These are phyloP conservation scores for Trichoderma erinaceum DNA, from an alignment of 495 filamentous ascomycete genomes.

Conservation along the genomic window DNA sequence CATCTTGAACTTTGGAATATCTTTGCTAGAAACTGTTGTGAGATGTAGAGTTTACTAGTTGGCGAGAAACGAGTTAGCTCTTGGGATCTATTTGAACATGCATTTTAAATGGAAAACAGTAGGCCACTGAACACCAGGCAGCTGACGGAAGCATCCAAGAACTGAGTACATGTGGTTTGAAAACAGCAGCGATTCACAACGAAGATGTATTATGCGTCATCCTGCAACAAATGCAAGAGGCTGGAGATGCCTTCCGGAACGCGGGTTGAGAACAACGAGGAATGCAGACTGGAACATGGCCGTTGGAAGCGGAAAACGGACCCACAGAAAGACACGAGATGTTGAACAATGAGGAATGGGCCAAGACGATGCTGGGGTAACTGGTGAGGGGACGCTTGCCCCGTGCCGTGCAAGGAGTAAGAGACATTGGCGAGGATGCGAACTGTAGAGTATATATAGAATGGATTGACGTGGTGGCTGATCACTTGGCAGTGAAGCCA, in stretches of 20 bases:
- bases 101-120: background rate
- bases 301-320: background rate
- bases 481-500: background rate
- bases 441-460: background rate
- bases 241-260: background rate
- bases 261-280: background rate
- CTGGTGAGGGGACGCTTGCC: background rate
- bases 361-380: constrained; percentile 5
- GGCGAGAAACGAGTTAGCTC: background rate
- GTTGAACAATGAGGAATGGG: background rate
- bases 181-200: constrained; percentile 5
- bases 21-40: background rate
- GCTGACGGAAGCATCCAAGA: background rate
- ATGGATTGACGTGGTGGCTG: background rate
- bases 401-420: background rate
- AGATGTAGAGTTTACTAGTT: background rate
- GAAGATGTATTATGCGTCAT: background rate
- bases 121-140: background rate
- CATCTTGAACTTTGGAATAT: constrained; percentile 49
- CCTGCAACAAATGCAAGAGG: background rate
- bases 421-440: background rate
- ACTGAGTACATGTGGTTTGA: constrained; percentile 15
- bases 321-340: background rate
- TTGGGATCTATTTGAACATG: background rate
- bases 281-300: background rate